These are phyloP conservation scores for Cyphellophora attinorum DNA, from an alignment of 2,329 filamentous ascomycete species.

Conservation along the genomic window DNA sequence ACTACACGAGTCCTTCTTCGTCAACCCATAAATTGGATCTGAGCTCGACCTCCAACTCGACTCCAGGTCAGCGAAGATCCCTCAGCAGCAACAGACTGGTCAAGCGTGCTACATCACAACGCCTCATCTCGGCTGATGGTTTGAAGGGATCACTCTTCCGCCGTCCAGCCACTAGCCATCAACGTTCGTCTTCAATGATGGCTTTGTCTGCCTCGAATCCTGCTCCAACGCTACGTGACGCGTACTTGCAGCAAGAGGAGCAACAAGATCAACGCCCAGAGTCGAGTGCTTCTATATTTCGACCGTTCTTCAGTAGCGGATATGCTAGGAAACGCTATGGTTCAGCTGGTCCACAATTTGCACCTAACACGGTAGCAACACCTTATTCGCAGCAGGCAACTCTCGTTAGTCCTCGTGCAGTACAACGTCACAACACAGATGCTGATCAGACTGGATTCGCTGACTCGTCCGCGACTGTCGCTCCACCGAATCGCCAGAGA, in stretches of 20 bases:
- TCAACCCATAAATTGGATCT: slow-evolving; percentile 17
- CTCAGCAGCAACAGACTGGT: slow-evolving; percentile 48
- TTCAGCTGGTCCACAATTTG: slow-evolving; percentile 16
- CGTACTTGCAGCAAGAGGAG: not conserved
- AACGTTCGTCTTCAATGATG: slow-evolving; percentile 44
- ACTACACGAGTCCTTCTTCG: slow-evolving; percentile 18
- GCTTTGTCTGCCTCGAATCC: not conserved
- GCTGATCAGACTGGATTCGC: not conserved
- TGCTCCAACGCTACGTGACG: not conserved
- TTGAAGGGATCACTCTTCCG: slow-evolving; percentile 41
- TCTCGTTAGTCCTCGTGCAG: slow-evolving; percentile 9
- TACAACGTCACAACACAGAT: slow-evolving; percentile 5
- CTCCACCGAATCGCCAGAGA: slow-evolving; percentile 9
- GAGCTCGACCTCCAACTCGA: not conserved
- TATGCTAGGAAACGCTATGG: slow-evolving; percentile 31
- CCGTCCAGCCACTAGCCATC: slow-evolving; percentile 55
- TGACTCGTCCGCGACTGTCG: not conserved
- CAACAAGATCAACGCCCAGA: not conserved
- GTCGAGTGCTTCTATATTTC: slow-evolving; percentile 21
- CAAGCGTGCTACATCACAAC: slow-evolving; percentile 50
- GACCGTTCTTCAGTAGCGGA: slow-evolving; percentile 28
- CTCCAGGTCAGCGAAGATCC: not conserved
- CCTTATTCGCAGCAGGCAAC: slow-evolving; percentile 7
- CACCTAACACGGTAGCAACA: slow-evolving; percentile 8
- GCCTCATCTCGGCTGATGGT: slow-evolving; percentile 31